Base-by-base conservation (phyloP, 345 rosid species). In the Aquilaria malaccensis region DNA sequence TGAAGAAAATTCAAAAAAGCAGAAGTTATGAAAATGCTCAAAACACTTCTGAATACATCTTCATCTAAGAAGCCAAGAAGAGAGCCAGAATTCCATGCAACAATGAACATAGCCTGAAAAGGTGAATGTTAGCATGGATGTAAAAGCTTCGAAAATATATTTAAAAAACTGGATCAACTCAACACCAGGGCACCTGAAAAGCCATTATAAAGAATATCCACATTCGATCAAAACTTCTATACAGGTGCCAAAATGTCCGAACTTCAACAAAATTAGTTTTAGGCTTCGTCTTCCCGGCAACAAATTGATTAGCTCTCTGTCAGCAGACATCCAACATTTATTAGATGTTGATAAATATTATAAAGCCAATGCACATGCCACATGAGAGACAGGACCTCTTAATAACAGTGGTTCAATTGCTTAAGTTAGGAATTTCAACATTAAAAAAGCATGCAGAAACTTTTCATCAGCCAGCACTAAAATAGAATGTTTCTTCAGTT, bases 251-350 rank as follows among this genome's bases (percentile, higher is more conserved):
- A 82, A 94, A 94, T 4, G 99, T 91, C 32, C 96, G 95, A 66
- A 83, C 88, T 86, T 94, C 99, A 63, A 94, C 99, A 85, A 94
- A 94, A 77, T 91, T 90, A 54, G 96, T 86, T 78, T 94, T 94
- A 56, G 99, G 94, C 75, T 85, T 83, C 70, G 71, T 74, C 81
- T 81, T 86, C 53, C 85, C 81, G 37, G 32, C 33, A 47, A 67
- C 10, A 6, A 64, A 70, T 77, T 73, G 90, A 55, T 72, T 81
- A 63, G 70, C 76, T 69, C 78, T 80, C 99, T 88, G 82, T 66
- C 71, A 65, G 55, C 33, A 45, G 61, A n/a, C 52, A 67, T 9
- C 7, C 46, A 69, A 43, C 9, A 33, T 30, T 11, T 29, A 64
- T 47, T 13, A 70, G 64, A 69, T 45, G 31, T 43, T 45, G 14